These are phyloP conservation scores for Rhododendron williamsianum DNA, from an alignment of 148 eudicot genomes.

Conservation along the genomic window DNA sequence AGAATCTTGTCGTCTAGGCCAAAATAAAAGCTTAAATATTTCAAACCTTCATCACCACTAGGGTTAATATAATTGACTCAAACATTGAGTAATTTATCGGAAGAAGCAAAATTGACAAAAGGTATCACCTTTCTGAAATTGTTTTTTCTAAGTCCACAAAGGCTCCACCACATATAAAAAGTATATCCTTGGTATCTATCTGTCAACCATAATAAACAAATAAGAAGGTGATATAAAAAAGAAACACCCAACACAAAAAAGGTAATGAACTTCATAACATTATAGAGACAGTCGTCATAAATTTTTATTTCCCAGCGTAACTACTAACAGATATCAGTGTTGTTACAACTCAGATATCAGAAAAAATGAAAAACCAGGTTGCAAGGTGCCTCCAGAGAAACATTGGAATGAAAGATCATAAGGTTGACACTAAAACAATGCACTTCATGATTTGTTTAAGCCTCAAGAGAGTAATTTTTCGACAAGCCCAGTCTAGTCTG, in stretches of 20 bases:
- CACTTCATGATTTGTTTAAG: background rate
- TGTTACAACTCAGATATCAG: background rate
- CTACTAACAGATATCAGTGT: background rate
- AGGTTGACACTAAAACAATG: too few species aligned
- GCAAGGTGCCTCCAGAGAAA: background rate
- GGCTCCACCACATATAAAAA: slow-evolving; percentile 58
- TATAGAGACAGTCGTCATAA: background rate
- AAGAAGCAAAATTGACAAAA: background rate
- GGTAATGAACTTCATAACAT: background rate
- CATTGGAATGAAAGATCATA: background rate
- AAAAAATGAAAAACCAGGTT: background rate
- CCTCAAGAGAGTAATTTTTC: background rate
- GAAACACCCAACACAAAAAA: background rate
- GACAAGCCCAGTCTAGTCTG: background rate
- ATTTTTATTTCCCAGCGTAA: background rate
- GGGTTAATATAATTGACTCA: background rate
- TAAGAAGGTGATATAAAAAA: background rate
- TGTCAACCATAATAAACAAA: slow-evolving; percentile 17
- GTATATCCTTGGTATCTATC: slow-evolving; percentile 49
- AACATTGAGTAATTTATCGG: background rate
- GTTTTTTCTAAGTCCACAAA: slow-evolving; percentile 44
- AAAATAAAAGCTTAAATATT: slow-evolving; percentile 12
- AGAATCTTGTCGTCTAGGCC: slow-evolving; percentile 47
- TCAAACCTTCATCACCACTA: background rate
- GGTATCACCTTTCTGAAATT: slow-evolving; percentile 45